A percentile compares a stretch with the other conserved stretches of the same genome.
Conservation (phyloP, 768 basidiomycete species). For the Leccinellum rugosiceps region DNA sequence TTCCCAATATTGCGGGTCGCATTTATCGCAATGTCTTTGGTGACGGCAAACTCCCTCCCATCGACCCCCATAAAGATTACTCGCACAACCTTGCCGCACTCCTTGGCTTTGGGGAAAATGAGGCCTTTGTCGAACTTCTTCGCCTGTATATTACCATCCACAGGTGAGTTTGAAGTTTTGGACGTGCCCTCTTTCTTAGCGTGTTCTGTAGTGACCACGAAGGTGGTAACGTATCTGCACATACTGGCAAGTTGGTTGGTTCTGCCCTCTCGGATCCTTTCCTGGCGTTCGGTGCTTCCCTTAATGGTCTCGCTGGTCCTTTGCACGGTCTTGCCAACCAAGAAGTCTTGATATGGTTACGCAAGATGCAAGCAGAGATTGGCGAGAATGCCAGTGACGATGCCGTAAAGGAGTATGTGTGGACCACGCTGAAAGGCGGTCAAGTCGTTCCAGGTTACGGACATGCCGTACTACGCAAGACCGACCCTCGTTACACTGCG, state of each 20-base stretch:
- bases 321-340: conserved; percentile 97
- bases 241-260: conserved; percentile 89
- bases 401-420: conserved; percentile 89
- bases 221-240: conserved; percentile 97
- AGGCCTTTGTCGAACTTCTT: conserved; percentile 89
- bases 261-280: conserved; percentile 97
- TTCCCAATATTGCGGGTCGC: conserved; percentile 93
- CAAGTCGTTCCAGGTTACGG: conserved; percentile 95
- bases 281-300: conserved; percentile 87
- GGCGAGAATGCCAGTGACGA: conserved; percentile 85
- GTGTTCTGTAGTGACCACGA: conserved; percentile 74
- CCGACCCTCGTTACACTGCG: conserved; percentile 89
- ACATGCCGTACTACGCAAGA: conserved; percentile 84
- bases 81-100: conserved; percentile 86
- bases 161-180: conserved; percentile 43
- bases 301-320: conserved; percentile 96
- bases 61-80: conserved; percentile 84
- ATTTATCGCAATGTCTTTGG: conserved; percentile 89
- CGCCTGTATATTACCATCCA: conserved; percentile 97
- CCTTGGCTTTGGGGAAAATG: conserved; percentile 87
- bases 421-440: conserved; percentile 89
- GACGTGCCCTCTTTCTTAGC: background rate
- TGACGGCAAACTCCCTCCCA: conserved; percentile 80
- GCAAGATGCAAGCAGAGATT: conserved; percentile 88
- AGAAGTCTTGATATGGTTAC: conserved; percentile 92